These are phyloP conservation scores for Penicillium sclerotiorum DNA, from an alignment of 2,329 filamentous ascomycete species.

Conservation along the genomic window DNA sequence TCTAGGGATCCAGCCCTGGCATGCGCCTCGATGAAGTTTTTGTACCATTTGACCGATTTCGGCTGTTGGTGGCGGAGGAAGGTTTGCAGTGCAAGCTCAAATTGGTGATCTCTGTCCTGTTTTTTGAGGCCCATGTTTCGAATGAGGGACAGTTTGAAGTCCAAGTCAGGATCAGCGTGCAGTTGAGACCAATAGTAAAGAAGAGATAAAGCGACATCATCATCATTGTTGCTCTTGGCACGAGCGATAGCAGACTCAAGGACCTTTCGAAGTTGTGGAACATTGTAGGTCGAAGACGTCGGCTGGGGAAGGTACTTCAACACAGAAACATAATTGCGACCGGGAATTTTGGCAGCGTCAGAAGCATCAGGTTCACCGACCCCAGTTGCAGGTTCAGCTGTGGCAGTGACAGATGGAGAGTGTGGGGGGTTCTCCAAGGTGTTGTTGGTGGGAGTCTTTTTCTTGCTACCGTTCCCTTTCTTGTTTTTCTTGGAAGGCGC, in stretches of 20 bases:
- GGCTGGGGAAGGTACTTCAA: slow-evolving; percentile 17
- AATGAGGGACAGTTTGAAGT: slow-evolving; percentile 23
- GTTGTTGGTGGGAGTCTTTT: no score
- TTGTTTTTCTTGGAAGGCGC: slow-evolving; percentile 1
- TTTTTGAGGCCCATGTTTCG: slow-evolving; percentile 15
- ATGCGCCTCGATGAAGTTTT: slow-evolving; percentile 5
- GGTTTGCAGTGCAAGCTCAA: slow-evolving; percentile 15
- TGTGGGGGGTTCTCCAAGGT: slow-evolving; percentile 5
- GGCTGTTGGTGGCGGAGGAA: slow-evolving; percentile 11
- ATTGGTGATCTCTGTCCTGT: slow-evolving; percentile 1
- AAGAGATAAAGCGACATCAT: slow-evolving; percentile 13
- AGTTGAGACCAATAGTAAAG: slow-evolving; percentile 22
- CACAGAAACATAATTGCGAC: slow-evolving; percentile 11
- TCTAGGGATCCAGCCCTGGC: not conserved
- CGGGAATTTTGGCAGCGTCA: not conserved
- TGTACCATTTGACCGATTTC: slow-evolving; percentile 21
- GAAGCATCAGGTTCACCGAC: no score
- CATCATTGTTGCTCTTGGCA: not conserved
- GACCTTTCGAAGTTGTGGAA: slow-evolving; percentile 14
- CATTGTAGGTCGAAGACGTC: slow-evolving; percentile 16
- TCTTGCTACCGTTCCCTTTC: no score
- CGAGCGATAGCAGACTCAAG: slow-evolving; percentile 12
- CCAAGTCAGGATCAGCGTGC: slow-evolving; percentile 14
- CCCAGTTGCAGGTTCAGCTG: no score
- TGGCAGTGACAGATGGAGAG: slow-evolving; percentile 3